These are phyloP conservation scores for Neodidymelliopsis sp. DNA, from an alignment of 2,329 filamentous ascomycete genomes.

Conservation along the genomic window DNA sequence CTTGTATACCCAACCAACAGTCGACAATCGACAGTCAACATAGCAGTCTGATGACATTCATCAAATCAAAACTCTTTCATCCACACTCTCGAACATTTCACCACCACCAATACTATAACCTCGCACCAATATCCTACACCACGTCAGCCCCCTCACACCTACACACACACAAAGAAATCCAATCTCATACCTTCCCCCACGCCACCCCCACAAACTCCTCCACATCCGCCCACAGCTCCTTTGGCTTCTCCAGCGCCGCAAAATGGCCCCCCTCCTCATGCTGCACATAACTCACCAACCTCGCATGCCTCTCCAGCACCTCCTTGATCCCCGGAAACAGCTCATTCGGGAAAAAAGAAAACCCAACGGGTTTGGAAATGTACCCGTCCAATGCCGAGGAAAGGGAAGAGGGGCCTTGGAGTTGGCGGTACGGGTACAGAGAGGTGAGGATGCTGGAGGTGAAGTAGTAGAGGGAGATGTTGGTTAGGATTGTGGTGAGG, in stretches of 20 bases:
- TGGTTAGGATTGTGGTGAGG: conserved; percentile 57
- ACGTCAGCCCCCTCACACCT: too few relatives aligned
- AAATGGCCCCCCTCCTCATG: conserved; percentile 63
- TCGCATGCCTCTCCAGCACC: conserved; percentile 47
- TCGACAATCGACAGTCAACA: too few relatives aligned
- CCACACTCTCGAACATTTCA: too few relatives aligned
- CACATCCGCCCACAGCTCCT: conserved; percentile 53
- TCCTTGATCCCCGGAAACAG: conserved; percentile 48
- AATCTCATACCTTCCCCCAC: conserved; percentile 44
- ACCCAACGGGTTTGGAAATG: conserved; percentile 52
- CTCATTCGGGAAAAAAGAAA: conserved; percentile 56
- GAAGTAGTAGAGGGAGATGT: conserved; percentile 65
- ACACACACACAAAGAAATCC: too few relatives aligned
- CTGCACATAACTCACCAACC: conserved; percentile 49
- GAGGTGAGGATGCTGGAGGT: conserved; percentile 55
- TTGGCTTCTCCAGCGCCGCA: conserved; percentile 57
- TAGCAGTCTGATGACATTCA: too few relatives aligned
- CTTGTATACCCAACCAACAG: too few relatives aligned
- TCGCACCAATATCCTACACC: too few relatives aligned
- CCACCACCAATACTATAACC: too few relatives aligned
- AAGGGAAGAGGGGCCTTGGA: conserved; percentile 4
- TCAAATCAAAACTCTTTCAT: too few relatives aligned
- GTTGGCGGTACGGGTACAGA: conserved; percentile 59
- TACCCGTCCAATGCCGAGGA: not conserved
- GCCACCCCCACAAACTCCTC: conserved; percentile 54